Conservation (phyloP, 1,284 basidiomycete species). For the Malassezia equina region DNA sequence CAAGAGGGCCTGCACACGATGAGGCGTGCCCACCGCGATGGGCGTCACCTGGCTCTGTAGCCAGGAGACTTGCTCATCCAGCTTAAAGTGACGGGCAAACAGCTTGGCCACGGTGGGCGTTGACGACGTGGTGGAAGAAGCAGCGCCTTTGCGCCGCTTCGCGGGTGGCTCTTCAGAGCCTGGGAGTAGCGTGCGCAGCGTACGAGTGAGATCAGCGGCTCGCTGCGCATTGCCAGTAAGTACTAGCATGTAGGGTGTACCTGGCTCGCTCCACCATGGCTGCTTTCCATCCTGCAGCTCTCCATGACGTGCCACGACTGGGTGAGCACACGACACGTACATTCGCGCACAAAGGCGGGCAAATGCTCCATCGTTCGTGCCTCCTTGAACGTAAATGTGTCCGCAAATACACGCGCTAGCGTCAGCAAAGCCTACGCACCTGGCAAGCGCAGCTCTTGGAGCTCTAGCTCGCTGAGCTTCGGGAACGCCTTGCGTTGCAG, state of each 20-base stretch:
- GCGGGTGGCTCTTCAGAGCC: not conserved
- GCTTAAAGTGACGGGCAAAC: slow-evolving; percentile 44
- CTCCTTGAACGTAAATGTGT: slow-evolving; percentile 1
- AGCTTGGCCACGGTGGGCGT: slow-evolving; percentile 30
- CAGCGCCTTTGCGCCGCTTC: slow-evolving; percentile 6
- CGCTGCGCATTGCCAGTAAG: slow-evolving; percentile 40
- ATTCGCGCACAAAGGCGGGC: slow-evolving; percentile 1
- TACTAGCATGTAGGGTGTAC: slow-evolving; percentile 24
- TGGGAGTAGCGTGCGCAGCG: slow-evolving; percentile 24
- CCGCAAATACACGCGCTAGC: not conserved
- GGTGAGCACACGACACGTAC: not conserved
- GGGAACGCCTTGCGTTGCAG: slow-evolving; percentile 26
- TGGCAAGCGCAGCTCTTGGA: slow-evolving; percentile 29
- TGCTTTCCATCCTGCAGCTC: not conserved
- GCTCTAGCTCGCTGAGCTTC: slow-evolving; percentile 34
- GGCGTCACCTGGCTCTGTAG: slow-evolving; percentile 28
- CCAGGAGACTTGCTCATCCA: slow-evolving; percentile 34
- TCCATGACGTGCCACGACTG: not conserved
- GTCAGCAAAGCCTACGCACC: not conserved
- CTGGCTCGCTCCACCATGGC: slow-evolving; percentile 5
- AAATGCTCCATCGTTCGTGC: slow-evolving; percentile 11
- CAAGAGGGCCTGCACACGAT: slow-evolving; percentile 29
- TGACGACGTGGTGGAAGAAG: not conserved
- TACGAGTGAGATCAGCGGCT: slow-evolving; percentile 32
- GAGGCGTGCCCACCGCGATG: slow-evolving; percentile 37